A percentile compares a stretch with the other conserved stretches of the same genome.
phyloP scores from a whole-genome alignment of 805 yeast species.

The Ogataea thermomethanolica region DNA sequence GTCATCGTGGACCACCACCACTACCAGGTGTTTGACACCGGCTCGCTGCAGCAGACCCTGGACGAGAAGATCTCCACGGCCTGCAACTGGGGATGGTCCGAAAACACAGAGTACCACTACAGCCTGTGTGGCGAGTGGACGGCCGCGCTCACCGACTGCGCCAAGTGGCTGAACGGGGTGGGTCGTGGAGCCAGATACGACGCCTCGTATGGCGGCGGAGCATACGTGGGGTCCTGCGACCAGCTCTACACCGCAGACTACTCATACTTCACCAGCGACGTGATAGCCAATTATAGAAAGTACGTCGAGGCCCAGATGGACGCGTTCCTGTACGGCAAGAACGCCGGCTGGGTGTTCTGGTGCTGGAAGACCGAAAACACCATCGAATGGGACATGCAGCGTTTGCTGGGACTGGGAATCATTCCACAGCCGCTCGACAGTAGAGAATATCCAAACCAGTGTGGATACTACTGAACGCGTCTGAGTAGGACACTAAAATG shows the following conservation, averaged over 20 bases:
- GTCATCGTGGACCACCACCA: constrained; percentile 86
- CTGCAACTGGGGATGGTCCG: constrained; percentile 43
- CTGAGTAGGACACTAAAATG: background rate
- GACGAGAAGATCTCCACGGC: constrained; percentile 60
- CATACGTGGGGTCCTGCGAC: constrained; percentile 60
- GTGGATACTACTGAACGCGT: constrained; percentile 23
- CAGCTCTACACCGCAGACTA: constrained; percentile 40
- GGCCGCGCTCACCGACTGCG: constrained; percentile 90
- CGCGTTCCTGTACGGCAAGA: constrained; percentile 50
- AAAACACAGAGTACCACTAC: constrained; percentile 61
- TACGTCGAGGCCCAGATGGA: constrained; percentile 90
- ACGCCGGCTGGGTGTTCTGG: constrained; percentile 92
- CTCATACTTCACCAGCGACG: constrained; percentile 55
- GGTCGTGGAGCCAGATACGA: constrained; percentile 80
- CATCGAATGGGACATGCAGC: constrained; percentile 81
- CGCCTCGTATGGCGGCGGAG: constrained; percentile 43
- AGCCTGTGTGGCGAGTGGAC: constrained; percentile 84
- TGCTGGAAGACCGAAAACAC: constrained; percentile 83
- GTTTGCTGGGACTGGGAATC: constrained; percentile 51
- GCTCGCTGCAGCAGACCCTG: constrained; percentile 54
- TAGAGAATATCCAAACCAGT: constrained; percentile 31
- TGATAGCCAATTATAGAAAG: constrained; percentile 55
- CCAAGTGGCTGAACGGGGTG: constrained; percentile 85
- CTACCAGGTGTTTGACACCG: constrained; percentile 76
- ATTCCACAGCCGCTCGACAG: constrained; percentile 74